Evolutionary conservation across 2,329 filamentous ascomycete genomes (phyloP), one percentile per base, ranked within the genome.

Genomic region (Fusarium setosum): DNA sequence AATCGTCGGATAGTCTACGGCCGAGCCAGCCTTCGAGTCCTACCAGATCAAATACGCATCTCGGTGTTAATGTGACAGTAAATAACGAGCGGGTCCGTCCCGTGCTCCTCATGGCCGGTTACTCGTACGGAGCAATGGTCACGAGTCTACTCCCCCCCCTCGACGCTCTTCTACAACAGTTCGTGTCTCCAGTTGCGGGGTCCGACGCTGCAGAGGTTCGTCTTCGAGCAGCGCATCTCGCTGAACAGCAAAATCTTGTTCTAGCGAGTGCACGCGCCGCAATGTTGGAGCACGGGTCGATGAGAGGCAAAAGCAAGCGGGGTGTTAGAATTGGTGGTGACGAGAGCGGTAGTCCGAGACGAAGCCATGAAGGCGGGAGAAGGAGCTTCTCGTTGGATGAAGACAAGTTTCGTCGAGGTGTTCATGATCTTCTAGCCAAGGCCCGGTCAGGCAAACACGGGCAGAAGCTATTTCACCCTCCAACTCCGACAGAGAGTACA

Each of bases 121-220:
- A 97, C 76, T 97, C 94, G 0, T 97, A 97, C 76, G 96, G 96
- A 40, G 92, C 93, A 5, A 86, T 97, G 73, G 87, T 98, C 35
- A 89, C 93, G 3, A 88, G 86, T 1, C 88, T 90, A 57, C 84
- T 97, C 0, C 92, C 93, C 0, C 82, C 88, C 0, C 78, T 90
- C 32, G 75, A 81, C 11, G 77, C 82, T 0, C 86, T 96, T 24
- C 77, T 93, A 21, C 75, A 82, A 2, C 77, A 84, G 1, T 93
- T 96, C 68, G 73, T 79, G 8, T 75, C 79, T 0, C 84, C 88
- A 0, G 66, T 78, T 4, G 70, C 75, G n/a, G 87, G 84, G 35
- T 88, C 88, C 1, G 77, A 88, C 5, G 84, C 88, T 0, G 84
- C 88, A 13, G 90, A 93, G 69, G 92, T 97, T 45, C 82, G 90